Percentiles rank a stretch among this genome's conserved stretches.
Conservation (phyloP, 2,329 filamentous ascomycete genomes). For the Rhynchosporium agropyri region DNA sequence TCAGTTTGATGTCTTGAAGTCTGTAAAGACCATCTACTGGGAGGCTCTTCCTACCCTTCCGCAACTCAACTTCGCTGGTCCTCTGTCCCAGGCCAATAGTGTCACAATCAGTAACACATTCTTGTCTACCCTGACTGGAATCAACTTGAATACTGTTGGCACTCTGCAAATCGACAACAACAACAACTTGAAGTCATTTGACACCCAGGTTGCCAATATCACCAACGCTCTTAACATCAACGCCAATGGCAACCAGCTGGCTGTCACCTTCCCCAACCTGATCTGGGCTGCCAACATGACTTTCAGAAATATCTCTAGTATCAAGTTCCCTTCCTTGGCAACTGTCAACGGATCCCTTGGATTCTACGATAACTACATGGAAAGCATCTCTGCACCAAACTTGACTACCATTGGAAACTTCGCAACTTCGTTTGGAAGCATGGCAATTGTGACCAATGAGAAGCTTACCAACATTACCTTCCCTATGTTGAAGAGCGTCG, state of each 20-base stretch:
- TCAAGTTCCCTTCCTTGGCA: conserved; percentile 73
- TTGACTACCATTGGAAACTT: conserved; percentile 61
- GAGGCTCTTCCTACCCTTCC: conserved; percentile 68
- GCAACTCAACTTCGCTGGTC: conserved; percentile 57
- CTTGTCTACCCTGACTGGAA: conserved; percentile 75
- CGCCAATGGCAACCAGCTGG: conserved; percentile 76
- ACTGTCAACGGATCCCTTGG: conserved; percentile 77
- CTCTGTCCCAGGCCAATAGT: conserved; percentile 66
- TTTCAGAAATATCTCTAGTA: conserved; percentile 75
- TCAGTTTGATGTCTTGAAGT: conserved; percentile 64
- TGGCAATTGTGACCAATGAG: conserved; percentile 66
- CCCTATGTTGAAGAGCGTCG: conserved; percentile 66
- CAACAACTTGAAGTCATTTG: conserved; percentile 72
- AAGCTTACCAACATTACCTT: conserved; percentile 74
- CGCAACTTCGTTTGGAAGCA: conserved; percentile 47
- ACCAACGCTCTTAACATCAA: conserved; percentile 71
- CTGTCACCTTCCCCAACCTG: conserved; percentile 76
- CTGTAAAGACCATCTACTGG: conserved; percentile 70
- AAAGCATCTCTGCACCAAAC: conserved; percentile 65
- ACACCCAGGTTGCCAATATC: conserved; percentile 77
- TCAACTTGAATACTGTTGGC: conserved; percentile 74
- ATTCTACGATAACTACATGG: conserved; percentile 78
- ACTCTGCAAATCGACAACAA: conserved; percentile 90
- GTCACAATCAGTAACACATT: conserved; percentile 86
- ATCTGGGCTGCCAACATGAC: conserved; percentile 78